These are phyloP conservation scores for Rhodotorula sp. DNA, from an alignment of 1,284 basidiomycete species.

Conservation along the genomic window DNA sequence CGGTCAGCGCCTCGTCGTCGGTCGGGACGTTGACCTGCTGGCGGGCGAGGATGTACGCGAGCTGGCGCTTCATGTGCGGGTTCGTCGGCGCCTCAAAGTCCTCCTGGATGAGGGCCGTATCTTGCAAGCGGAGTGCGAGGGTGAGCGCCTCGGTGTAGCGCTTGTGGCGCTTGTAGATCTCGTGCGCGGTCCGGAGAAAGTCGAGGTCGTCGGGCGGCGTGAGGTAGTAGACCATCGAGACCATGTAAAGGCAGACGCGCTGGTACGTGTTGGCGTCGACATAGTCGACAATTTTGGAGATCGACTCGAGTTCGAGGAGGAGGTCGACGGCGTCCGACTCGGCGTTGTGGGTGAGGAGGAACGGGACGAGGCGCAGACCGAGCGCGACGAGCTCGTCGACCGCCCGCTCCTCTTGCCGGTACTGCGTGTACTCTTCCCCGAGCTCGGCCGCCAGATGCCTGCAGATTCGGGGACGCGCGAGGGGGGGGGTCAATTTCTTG, in stretches of 20 bases:
- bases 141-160: constrained; percentile 90
- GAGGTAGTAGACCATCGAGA: constrained; percentile 88
- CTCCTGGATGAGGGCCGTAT: constrained; percentile 72
- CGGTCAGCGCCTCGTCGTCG: constrained; percentile 69
- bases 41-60: constrained; percentile 89
- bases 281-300: constrained; percentile 70
- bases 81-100: constrained; percentile 87
- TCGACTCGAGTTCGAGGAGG: constrained; percentile 89
- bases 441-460: constrained; percentile 90
- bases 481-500: background rate
- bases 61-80: constrained; percentile 91
- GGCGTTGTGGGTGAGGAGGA: constrained; percentile 91
- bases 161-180: constrained; percentile 82
- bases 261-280: constrained; percentile 84
- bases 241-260: constrained; percentile 97
- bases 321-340: constrained; percentile 98
- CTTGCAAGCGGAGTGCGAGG: constrained; percentile 81
- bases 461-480: background rate
- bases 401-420: constrained; percentile 56
- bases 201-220: constrained; percentile 89
- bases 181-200: constrained; percentile 87
- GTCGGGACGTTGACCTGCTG: constrained; percentile 75
- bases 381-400: constrained; percentile 70
- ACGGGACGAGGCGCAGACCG: constrained; percentile 82
- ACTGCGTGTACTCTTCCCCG: constrained; percentile 80